These are phyloP conservation scores for Polygonum maritimum DNA, from an alignment of 148 eudicot species.

Conservation along the genomic window DNA sequence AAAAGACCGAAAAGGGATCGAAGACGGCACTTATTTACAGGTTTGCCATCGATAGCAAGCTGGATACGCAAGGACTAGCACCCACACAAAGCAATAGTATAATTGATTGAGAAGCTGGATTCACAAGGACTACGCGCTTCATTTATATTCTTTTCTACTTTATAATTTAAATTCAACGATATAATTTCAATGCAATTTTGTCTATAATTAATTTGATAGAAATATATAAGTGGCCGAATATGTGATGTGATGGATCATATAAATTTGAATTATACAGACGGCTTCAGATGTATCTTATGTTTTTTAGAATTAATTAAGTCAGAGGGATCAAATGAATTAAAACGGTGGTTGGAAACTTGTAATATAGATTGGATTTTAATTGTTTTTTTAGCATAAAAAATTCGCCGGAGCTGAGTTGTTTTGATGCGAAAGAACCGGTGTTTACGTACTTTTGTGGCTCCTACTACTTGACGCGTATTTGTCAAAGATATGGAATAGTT, in stretches of 20 bases:
- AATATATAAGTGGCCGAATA: background rate
- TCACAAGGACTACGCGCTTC: background rate
- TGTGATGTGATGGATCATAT: background rate
- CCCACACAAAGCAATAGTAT: background rate
- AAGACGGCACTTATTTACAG: background rate
- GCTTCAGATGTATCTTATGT: background rate
- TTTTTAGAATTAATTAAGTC: background rate
- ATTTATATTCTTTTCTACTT: background rate
- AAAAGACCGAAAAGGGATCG: background rate
- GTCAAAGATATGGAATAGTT: background rate
- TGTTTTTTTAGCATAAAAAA: background rate
- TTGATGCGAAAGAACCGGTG: background rate
- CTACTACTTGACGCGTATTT: background rate
- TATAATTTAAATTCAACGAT: background rate
- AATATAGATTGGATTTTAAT: background rate
- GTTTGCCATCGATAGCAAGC: background rate
- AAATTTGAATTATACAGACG: background rate
- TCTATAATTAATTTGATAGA: background rate
- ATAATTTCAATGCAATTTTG: background rate
- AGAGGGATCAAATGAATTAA: background rate
- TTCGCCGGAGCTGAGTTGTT: background rate
- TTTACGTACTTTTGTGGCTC: background rate
- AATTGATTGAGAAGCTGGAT: background rate
- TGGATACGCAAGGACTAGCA: background rate
- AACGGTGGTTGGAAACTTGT: constrained; percentile 1